Conservation (phyloP, 2,329 filamentous ascomycete species). For the Penicillium capsulatum region DNA sequence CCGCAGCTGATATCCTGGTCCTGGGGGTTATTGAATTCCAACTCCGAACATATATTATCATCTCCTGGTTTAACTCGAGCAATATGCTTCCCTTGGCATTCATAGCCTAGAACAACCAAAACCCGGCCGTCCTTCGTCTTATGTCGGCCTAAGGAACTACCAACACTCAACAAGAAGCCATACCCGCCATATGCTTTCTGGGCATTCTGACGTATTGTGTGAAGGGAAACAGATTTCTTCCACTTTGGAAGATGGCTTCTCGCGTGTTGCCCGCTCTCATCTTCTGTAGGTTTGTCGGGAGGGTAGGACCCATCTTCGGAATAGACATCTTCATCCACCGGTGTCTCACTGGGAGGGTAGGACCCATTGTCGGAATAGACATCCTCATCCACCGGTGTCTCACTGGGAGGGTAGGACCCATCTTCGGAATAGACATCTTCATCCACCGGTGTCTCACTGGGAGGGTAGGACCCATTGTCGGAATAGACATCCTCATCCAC, state of each 20-base stretch:
- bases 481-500: too few species aligned
- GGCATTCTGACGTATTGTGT: slow-evolving; percentile 2
- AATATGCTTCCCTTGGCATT: slow-evolving; percentile 5
- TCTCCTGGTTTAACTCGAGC: slow-evolving; percentile 4
- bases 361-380: background rate
- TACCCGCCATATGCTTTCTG: slow-evolving; percentile 8
- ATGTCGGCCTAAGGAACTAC: slow-evolving; percentile 6
- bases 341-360: background rate
- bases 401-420: background rate
- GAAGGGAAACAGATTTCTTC: slow-evolving; percentile 1
- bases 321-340: background rate
- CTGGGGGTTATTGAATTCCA: slow-evolving; percentile 1
- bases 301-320: background rate
- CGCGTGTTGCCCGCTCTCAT: background rate
- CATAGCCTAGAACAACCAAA: slow-evolving; percentile 6
- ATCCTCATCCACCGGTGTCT: background rate
- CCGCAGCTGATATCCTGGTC: background rate
- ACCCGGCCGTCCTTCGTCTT: background rate
- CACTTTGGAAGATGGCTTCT: background rate
- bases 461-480: too few species aligned
- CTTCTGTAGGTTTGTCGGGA: background rate
- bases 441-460: background rate
- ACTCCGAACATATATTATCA: background rate
- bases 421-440: background rate
- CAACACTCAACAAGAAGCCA: slow-evolving; percentile 4